Evolutionary conservation across 1,284 basidiomycete genomes (phyloP), one percentile per base, ranked within the genome.

Genomic region (Ganoderma boninense): DNA sequence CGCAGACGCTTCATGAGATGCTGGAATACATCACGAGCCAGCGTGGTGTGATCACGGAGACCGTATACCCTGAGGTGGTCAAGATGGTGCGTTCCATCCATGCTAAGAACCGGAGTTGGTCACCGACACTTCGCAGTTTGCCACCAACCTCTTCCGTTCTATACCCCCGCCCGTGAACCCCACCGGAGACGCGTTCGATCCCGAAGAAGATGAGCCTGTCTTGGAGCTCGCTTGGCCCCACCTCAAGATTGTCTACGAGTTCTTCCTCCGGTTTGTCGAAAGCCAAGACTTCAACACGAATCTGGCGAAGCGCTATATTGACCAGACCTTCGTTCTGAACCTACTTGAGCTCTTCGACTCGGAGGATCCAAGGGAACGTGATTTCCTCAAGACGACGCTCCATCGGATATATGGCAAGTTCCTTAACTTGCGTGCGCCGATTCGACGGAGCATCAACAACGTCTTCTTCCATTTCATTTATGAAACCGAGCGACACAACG

Each of bases 391-490:
- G 86, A 99, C 98, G 5, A 99, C 98, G 2, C 87, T 99, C 44
- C 98, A 99, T 81, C 92, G 98, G 74, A 99, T 99, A 83, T 99
- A 99, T 80, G 98, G 98, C 80, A 99, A 99, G 87, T 99, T 99
- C 87, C 90, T 99, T 78, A 99, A 98, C 81, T 89, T 99, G 62
- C 96, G 98, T 70, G 97, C 98, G 52, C 99, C 99, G 83, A 99
- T 99, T 79, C 94, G 98, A 70, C 92, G 98, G 68, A 99, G 97
- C 69, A 99, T 99, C 90, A 98, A 98, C 88, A 98, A 99, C 78
- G 97, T 99, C 79, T 99, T 99, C 82, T 99, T 98, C 89, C 93
- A 97, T 80, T 99, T 99, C 85, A 90, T 99, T 76, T 99, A 99
- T 83, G 97, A 99, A 82, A 97, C 97, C 0, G 98, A 99, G 81